Percentiles rank a stretch among this genome's conserved stretches.
Conservation (phyloP, 495 filamentous ascomycete genomes). For the Bombardia bombarda region DNA sequence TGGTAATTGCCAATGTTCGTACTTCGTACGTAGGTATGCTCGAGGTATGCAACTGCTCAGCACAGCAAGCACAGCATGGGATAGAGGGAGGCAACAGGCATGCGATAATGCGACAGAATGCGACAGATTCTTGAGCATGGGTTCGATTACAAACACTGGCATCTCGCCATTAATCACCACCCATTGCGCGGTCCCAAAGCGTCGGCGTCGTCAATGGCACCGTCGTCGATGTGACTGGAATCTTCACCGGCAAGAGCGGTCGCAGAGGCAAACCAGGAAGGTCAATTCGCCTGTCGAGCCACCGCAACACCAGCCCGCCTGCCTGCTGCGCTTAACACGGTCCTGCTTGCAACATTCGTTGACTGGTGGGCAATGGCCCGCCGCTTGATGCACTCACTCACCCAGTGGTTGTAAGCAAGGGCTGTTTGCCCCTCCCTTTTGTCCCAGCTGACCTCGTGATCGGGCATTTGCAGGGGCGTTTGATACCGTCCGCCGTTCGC, state of each 20-base stretch:
- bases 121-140: too few relatives aligned
- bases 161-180: neutral
- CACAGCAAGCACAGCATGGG: too few relatives aligned
- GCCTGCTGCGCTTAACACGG: slow-evolving; percentile 25
- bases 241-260: neutral
- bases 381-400: too few relatives aligned
- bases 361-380: slow-evolving; percentile 15
- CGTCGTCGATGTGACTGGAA: neutral
- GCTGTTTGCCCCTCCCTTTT: slow-evolving; percentile 6
- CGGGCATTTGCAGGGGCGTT: slow-evolving; percentile 7
- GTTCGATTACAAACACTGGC: too few relatives aligned
- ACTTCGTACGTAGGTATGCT: too few relatives aligned
- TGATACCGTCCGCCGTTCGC: slow-evolving; percentile 21
- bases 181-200: slow-evolving; percentile 1
- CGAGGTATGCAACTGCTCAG: too few relatives aligned
- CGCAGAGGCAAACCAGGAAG: neutral
- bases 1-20: too few relatives aligned
- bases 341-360: slow-evolving; percentile 11
- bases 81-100: too few relatives aligned
- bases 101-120: too few relatives aligned
- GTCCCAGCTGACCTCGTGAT: slow-evolving; percentile 27
- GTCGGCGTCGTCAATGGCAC: slow-evolving; percentile 7
- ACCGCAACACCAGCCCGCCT: too few relatives aligned
- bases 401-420: slow-evolving; percentile 4
- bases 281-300: slow-evolving; percentile 21